Percentiles rank a stretch among this genome's conserved stretches.
Evolutionary conservation across 352 stramenopile species (phyloP).

Genomic region (Halophytophthora batemanensis): DNA sequence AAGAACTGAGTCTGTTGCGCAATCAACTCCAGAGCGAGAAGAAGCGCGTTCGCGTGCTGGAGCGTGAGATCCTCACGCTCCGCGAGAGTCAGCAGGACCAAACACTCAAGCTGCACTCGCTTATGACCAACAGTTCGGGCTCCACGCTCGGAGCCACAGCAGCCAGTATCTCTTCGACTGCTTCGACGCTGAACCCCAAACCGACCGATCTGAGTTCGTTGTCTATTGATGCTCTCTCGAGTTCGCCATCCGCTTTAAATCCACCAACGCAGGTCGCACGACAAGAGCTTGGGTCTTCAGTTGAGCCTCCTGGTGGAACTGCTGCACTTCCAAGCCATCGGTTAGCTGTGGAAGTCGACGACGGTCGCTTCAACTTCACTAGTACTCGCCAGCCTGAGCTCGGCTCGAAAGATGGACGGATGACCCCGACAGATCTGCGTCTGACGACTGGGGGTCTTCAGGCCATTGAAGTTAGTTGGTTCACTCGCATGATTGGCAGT

Average conservation of each 20-base stretch:
- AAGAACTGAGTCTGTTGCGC: conserved; percentile 43
- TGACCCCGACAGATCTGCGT: too few relatives aligned
- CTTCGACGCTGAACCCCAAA: background rate
- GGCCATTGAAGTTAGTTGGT: background rate
- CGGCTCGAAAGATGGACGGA: too few relatives aligned
- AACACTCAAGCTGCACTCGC: conserved; percentile 46
- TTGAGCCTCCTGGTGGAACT: too few relatives aligned
- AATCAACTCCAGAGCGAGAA: conserved; percentile 64
- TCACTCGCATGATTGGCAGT: background rate
- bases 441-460: too few relatives aligned
- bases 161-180: background rate
- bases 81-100: conserved; percentile 48
- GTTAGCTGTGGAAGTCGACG: too few relatives aligned
- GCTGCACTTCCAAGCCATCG: too few relatives aligned
- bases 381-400: too few relatives aligned
- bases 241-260: too few relatives aligned
- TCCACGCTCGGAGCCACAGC: background rate
- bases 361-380: too few relatives aligned
- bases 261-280: too few relatives aligned
- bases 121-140: conserved; percentile 22
- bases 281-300: too few relatives aligned
- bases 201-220: background rate
- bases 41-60: conserved; percentile 51
- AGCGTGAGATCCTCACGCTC: conserved; percentile 54
- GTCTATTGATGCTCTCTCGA: background rate